Base-by-base conservation (phyloP, 2,329 filamentous ascomycete genomes). In the Rosellinia necatrix region DNA sequence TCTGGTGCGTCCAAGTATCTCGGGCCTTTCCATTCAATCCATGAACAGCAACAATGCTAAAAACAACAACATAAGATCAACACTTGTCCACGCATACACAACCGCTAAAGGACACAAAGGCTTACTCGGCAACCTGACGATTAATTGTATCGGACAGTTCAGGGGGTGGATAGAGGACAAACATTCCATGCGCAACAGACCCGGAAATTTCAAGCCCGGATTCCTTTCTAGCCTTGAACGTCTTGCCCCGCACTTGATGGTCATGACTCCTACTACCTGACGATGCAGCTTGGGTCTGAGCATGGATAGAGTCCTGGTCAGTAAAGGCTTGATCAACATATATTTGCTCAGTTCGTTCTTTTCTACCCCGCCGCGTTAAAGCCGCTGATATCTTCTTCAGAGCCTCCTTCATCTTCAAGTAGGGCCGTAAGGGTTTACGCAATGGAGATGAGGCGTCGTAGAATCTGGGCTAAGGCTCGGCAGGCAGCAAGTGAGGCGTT, bases 1-100 rank as follows among this genome's bases (percentile, higher is more conserved):
- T 25, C 25, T 43, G 2, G 25, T 43, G 13, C 25, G 17, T 43
- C 40, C 40, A 43, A 25, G 40, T 43, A 43, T 43, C 40, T 4
- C 40, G 40, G 25, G 40, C 40, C 13, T 29, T 43, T n/a, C 40
- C 40, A 43, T 43, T 43, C 22, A 43, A 25, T 12, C 40, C 40
- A 30, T 43, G 40, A 8, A 43, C 40, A 17, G 40, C 40, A n/a
- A 43, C 40, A 10, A 43, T 43, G 30, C 40, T 43, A 15, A 30
- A 15, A 19, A 43, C n/a, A n/a, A 30, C n/a, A 29, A 43, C 24
- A 13, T 25, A 43, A 30, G 40, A 29, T 43, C n/a, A 43, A 9
- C 6, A 43, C 24, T 43, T 30, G 13, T 42, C 40, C 40, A 43
- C 40, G 25, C 22, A 29, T n/a, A 29, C 8, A 15, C 35, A 40